phyloP scores from a whole-genome alignment of 768 basidiomycete genomes.

The Cantharellus anzutake region DNA sequence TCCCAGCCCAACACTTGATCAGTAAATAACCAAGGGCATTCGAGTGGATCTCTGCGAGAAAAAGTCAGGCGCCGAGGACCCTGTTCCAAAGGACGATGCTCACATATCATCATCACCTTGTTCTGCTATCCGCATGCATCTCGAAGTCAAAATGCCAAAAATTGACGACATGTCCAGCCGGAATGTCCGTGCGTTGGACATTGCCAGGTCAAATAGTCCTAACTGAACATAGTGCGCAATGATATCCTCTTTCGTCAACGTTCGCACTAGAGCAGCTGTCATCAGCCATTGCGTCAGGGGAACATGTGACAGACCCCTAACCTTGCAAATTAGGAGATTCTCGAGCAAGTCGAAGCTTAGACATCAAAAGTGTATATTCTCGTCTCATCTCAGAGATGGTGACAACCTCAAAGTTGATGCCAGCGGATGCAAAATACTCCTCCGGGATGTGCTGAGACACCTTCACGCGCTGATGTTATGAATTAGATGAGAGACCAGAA shows the following conservation, averaged over 20 bases:
- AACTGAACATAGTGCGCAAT: slow-evolving; percentile 61
- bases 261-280: slow-evolving; percentile 3
- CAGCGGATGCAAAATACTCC: slow-evolving; percentile 40
- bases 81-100: neutral
- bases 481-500: slow-evolving; percentile 1
- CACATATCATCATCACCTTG: slow-evolving; percentile 25
- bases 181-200: slow-evolving; percentile 54
- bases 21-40: slow-evolving; percentile 47
- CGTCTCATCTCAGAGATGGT: slow-evolving; percentile 61
- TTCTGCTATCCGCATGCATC: slow-evolving; percentile 59
- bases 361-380: slow-evolving; percentile 56
- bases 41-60: slow-evolving; percentile 1
- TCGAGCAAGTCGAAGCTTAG: slow-evolving; percentile 55
- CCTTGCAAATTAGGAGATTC: slow-evolving; percentile 50
- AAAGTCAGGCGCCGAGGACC: neutral
- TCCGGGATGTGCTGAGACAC: slow-evolving; percentile 63
- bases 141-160: slow-evolving; percentile 54
- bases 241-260: slow-evolving; percentile 28
- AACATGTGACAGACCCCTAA: slow-evolving; percentile 18
- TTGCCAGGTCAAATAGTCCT: slow-evolving; percentile 62
- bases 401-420: slow-evolving; percentile 57
- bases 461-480: slow-evolving; percentile 43
- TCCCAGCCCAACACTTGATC: slow-evolving; percentile 71
- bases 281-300: too few species aligned
- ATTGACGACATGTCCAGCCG: slow-evolving; percentile 75